phyloP scores from a whole-genome alignment of 1,139 yeast genomes.

The Taphrina communis region DNA sequence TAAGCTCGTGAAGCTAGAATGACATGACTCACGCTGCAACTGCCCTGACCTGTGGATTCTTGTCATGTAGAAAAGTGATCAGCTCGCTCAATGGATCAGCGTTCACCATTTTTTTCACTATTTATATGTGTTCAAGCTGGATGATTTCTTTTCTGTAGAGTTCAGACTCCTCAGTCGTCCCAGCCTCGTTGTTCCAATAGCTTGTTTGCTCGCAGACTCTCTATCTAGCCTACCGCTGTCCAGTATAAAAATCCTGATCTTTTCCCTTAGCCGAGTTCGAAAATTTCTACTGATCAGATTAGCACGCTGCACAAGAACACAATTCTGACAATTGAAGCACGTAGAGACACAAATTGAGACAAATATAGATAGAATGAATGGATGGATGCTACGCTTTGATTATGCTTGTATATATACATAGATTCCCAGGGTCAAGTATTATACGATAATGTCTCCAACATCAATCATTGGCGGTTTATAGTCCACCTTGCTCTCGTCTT shows the following conservation, averaged over 20 bases:
- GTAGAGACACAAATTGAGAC: too few relatives aligned
- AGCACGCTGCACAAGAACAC: too few relatives aligned
- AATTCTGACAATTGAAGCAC: too few relatives aligned
- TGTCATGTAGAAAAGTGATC: conserved; percentile 81
- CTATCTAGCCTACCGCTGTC: not conserved
- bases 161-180: too few relatives aligned
- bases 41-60: conserved; percentile 79
- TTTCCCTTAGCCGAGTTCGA: conserved; percentile 9
- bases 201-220: too few relatives aligned
- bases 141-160: too few relatives aligned
- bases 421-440: conserved; percentile 15
- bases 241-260: conserved; percentile 6
- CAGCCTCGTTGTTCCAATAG: too few relatives aligned
- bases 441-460: conserved; percentile 51
- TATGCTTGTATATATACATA: conserved; percentile 28
- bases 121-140: too few relatives aligned
- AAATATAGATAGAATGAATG: too few relatives aligned
- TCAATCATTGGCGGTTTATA: conserved; percentile 49
- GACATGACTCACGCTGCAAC: conserved; percentile 63
- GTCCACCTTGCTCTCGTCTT: conserved; percentile 35
- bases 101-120: conserved; percentile 7
- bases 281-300: not conserved
- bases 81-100: conserved; percentile 50
- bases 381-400: conserved; percentile 3
- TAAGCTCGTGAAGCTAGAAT: not conserved